These are phyloP conservation scores for Castanea sativa DNA, from an alignment of 306 rosid species.

Conservation along the genomic window DNA sequence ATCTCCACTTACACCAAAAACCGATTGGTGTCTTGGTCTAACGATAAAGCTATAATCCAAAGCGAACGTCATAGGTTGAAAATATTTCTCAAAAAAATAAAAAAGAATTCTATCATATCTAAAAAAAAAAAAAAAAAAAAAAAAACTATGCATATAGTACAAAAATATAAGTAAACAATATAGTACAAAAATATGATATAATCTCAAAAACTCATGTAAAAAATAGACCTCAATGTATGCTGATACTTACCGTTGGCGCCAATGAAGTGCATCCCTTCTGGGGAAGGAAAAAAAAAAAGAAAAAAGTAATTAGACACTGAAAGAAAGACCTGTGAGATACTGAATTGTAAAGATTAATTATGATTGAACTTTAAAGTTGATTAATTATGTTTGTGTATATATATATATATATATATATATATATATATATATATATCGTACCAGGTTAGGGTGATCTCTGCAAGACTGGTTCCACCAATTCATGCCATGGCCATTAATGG, in stretches of 20 bases:
- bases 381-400: not conserved
- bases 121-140: too few relatives aligned
- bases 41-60: rapidly evolving
- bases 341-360: too few relatives aligned
- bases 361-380: not conserved
- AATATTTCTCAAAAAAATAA: too few relatives aligned
- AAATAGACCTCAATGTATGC: not conserved
- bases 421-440: not conserved
- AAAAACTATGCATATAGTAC: too few relatives aligned
- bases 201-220: too few relatives aligned
- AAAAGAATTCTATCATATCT: too few relatives aligned
- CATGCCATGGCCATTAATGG: slow-evolving; percentile 28
- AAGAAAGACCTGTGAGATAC: not conserved
- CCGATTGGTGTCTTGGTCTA: too few relatives aligned
- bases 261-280: slow-evolving; percentile 34
- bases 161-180: too few relatives aligned
- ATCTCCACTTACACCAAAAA: too few relatives aligned
- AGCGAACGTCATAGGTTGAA: too few relatives aligned
- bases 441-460: slow-evolving; percentile 34
- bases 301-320: not conserved
- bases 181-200: too few relatives aligned
- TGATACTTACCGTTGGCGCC: slow-evolving; percentile 43
- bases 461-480: slow-evolving; percentile 50
- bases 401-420: too few relatives aligned
- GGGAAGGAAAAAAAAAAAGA: not conserved